Base-by-base conservation (phyloP, 2,329 filamentous ascomycete species). In the Cladophialophora bantiana region DNA sequence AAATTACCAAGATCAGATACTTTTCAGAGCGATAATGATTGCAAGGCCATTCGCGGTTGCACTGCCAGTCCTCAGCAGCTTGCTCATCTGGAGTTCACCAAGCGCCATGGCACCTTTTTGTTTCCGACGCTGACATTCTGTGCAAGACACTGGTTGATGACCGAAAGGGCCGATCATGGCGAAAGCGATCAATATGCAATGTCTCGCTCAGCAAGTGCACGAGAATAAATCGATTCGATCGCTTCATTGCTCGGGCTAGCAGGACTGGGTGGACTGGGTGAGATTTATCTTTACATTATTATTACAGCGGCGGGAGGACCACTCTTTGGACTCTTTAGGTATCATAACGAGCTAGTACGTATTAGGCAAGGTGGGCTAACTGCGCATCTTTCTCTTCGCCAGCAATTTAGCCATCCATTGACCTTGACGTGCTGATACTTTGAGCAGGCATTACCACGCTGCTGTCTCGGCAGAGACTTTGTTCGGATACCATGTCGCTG, bases 401-500 rank as follows among this genome's bases (percentile, higher is more conserved):
- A 12, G 6, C 10, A 13, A 26, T 50, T 50, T 26, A 26, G 40
- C 40, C 9, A 45, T 50, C 3, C 26, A 20, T 50, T 20, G 45
- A 50, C 45, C n/a, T 26, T 12, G 9, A 45, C 10, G 9, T 50
- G 18, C 18, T 50, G 4, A 26, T 50, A 26, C 15, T 26, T 50
- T 26, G 7, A 50, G 45, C 45, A 50, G 45, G 18, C 26, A 9
- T 50, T 50, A 50, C 10, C 18, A 20, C 55, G 7, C 45, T 50
- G 45, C 45, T 26, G 7, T 26, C 45, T 5, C 40, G 7, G 45
- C 45, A 26, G 20, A 50, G 45, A 50, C 45, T 9, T 18, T 50
- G 45, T 26, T 48, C 48, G 50, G 34, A 36, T 35, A 53, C 42
- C 38, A 71, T 71, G 69, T 70, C 68, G 7, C 59, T 68, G 4